A percentile compares a stretch with the other conserved stretches of the same genome.
These are phyloP conservation scores for Coemansia sp. DNA, from an alignment of 192 early-diverging fungal species.

Conservation along the genomic window DNA sequence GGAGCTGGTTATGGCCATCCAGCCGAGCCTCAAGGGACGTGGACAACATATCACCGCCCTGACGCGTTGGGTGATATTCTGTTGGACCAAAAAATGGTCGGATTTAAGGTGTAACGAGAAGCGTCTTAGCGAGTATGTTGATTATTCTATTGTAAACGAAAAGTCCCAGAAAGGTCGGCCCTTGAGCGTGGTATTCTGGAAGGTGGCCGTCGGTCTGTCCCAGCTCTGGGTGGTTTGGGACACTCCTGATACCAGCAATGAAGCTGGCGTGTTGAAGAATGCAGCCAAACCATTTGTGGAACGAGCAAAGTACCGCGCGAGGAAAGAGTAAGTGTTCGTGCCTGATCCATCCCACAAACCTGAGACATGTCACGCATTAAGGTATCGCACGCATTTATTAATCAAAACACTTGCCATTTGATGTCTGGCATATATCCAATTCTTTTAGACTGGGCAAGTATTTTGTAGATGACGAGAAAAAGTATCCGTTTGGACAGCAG, in stretches of 20 bases:
- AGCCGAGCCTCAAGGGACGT: neutral
- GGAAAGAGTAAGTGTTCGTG: slow-evolving; percentile 3
- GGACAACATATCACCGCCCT: neutral
- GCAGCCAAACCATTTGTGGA: neutral
- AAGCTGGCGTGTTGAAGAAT: neutral
- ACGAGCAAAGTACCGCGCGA: neutral
- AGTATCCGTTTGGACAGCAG: neutral
- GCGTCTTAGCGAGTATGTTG: slow-evolving; percentile 5
- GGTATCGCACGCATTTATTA: neutral
- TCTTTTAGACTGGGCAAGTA: neutral
- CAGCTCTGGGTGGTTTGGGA: slow-evolving; percentile 31
- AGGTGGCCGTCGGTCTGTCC: neutral
- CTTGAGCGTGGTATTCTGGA: neutral
- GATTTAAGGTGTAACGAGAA: neutral
- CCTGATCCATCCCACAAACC: neutral
- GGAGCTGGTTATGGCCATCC: neutral
- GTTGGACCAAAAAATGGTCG: neutral
- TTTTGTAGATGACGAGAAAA: neutral
- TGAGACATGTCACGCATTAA: neutral
- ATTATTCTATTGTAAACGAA: neutral
- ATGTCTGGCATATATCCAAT: neutral
- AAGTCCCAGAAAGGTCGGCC: no score
- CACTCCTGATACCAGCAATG: slow-evolving; percentile 1
- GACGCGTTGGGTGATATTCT: neutral
- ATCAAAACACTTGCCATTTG: neutral